Conservation (phyloP, 352 stramenopile genomes). For the Phytophthora litchii region DNA sequence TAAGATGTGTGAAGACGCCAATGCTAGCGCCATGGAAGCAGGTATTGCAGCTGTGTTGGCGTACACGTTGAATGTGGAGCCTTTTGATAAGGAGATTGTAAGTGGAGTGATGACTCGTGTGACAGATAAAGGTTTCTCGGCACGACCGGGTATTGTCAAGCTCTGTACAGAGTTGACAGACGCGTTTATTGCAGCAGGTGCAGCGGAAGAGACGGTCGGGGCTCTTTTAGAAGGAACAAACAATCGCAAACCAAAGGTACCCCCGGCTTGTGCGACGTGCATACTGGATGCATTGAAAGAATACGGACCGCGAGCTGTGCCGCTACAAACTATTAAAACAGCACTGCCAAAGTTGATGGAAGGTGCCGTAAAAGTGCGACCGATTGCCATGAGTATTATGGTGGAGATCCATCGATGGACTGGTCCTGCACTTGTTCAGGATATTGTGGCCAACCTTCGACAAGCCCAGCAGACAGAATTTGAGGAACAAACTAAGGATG, state of each 20-base stretch:
- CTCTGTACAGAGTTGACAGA: conserved; percentile 79
- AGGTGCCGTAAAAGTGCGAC: conserved; percentile 84
- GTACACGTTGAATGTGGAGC: conserved; percentile 67
- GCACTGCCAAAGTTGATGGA: conserved; percentile 76
- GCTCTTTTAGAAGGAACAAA: conserved; percentile 84
- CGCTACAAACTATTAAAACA: conserved; percentile 71
- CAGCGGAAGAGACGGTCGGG: conserved; percentile 73
- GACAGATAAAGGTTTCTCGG: conserved; percentile 85
- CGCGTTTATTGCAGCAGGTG: conserved; percentile 76
- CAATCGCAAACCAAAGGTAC: conserved; percentile 89
- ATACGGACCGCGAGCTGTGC: conserved; percentile 79
- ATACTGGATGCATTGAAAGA: conserved; percentile 78
- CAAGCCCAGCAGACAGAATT: conserved; percentile 88
- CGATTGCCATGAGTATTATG: conserved; percentile 78
- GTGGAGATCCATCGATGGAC: conserved; percentile 86
- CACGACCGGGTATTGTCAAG: conserved; percentile 76
- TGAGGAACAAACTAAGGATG: conserved; percentile 76
- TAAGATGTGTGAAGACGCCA: conserved; percentile 86
- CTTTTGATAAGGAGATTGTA: conserved; percentile 77
- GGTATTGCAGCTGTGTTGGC: conserved; percentile 75
- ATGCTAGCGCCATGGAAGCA: conserved; percentile 83
- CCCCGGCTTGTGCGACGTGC: conserved; percentile 67
- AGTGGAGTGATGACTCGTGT: conserved; percentile 73
- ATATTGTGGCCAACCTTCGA: conserved; percentile 81
- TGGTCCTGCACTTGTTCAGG: conserved; percentile 72